Conservation (phyloP, 73 alveolate species). For the Symbiodinium pilosum region DNA sequence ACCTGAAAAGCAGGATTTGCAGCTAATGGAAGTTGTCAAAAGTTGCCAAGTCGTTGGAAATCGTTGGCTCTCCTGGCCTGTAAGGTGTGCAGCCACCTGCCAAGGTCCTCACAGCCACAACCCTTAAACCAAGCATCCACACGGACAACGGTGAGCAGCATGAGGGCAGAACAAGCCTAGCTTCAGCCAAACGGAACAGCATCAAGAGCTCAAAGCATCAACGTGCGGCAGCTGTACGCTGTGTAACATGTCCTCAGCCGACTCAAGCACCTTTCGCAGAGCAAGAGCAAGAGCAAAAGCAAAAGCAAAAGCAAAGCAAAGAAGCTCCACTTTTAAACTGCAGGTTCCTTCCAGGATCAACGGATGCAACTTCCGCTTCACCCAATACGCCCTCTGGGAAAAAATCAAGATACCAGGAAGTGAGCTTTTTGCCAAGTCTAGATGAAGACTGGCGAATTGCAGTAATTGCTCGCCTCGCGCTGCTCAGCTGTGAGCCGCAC, state of each 20-base stretch:
- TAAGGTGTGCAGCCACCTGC: slow-evolving; percentile 46
- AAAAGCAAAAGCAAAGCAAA: neutral
- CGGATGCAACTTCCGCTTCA: too few species aligned
- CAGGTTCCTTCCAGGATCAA: too few species aligned
- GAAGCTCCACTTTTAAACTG: too few species aligned
- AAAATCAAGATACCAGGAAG: too few species aligned
- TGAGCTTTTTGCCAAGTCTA: too few species aligned
- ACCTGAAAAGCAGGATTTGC: neutral
- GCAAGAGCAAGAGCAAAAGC: neutral
- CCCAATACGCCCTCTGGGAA: too few species aligned
- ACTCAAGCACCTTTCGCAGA: slow-evolving; percentile 13
- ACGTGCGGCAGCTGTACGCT: neutral
- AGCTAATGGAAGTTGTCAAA: too few species aligned
- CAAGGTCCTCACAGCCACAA: slow-evolving; percentile 51
- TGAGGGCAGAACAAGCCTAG: too few species aligned
- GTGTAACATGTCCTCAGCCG: slow-evolving; percentile 35
- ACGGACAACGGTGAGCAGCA: too few species aligned
- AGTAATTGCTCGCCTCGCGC: slow-evolving; percentile 28
- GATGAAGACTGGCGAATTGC: too few species aligned
- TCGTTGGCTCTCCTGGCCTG: slow-evolving; percentile 47
- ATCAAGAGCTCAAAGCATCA: neutral
- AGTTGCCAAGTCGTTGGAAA: too few species aligned
- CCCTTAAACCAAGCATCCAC: neutral
- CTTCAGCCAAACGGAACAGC: too few species aligned
- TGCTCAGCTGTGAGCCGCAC: slow-evolving; percentile 62